Evolutionary conservation across 2,329 filamentous ascomycete species (phyloP), one percentile per base, ranked within the genome.

Genomic region (Colletotrichum cereale): DNA sequence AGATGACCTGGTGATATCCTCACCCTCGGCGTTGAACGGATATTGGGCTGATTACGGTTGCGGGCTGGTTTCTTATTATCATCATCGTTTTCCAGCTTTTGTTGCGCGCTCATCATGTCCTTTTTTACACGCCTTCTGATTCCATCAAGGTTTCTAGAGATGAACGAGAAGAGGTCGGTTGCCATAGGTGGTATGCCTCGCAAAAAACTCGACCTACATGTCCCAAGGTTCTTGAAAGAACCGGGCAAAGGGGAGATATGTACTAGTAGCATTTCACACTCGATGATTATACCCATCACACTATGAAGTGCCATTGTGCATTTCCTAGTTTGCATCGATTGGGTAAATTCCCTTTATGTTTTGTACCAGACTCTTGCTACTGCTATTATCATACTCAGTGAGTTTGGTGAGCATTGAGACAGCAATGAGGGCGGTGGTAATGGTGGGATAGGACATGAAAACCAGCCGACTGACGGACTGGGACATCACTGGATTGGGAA

Each of bases 1-100:
- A 63, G 58, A 71, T 66, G 63, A 66, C 71, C 73, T 68, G 73
- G 71, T 67, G 73, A 73, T 74, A 74, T 67, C 73, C 73, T 71
- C 62, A 71, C 64, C 67, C 56, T 69, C 56, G 73, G 71, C 71
- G 72, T 74, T 69, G 21, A 58, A 60, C 14, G 71, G 68, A 72
- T 56, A 47, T 5, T 44, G 61, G 71, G 44, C 31, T 65, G n/a
- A n/a, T 64, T 56, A 11, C 42, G 44, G 60, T 34, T 14, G 29
- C 29, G 36, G 40, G 57, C 50, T 64, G 42, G 36, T 40, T 56
- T 18, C 38, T 47, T 62, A 42, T 61, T 11, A 18, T 65, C 53
- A 52, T 29, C 31, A 26, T 31, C 36, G 29, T 52, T 50, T 47
- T n/a, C n/a, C 21, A n/a, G 7, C 18, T 42, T 50, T 24, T 67